Base-by-base conservation (phyloP, 108 stramenopile genomes). In the Cyclostephanos tholiformis region DNA sequence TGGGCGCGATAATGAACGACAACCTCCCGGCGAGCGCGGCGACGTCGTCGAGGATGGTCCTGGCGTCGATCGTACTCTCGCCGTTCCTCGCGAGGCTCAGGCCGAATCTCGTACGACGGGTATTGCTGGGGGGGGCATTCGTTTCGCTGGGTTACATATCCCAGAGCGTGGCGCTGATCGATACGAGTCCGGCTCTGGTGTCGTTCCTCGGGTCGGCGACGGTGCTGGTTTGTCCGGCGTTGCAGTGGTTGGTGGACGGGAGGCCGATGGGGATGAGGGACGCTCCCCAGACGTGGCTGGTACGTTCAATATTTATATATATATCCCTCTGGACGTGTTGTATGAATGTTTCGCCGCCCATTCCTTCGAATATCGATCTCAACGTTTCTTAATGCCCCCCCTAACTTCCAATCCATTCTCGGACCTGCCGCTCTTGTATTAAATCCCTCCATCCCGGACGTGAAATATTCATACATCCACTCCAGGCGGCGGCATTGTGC, bases 1-100 rank as follows among this genome's bases (percentile, higher is more conserved):
- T 84, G 2, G 84, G 84, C 2, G 65, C 71, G 5, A 53, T 84
- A 3, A 84, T 84, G 84, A 80, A 80, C 44, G 80, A 84, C 39
- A 53, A 57, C 59, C 59, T 84, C 13, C 84, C 84, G 23, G 76
- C 84, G 5, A 56, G 60, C 1, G 78, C 79, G 22, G 78, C 76
- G 30, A 84, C 84, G 4, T 81, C 80, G 5, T 32, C 53, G 29
- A 63, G 84, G 19, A 72, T 84, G 66, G 59, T 84, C 1, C 30
- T 84, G 6, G 80, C 80, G 4, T 76, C 71, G 8, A 22, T 72
- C 6, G 75, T 53, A 32, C 66, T 84, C 4, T 69, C 70, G 10
- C 84, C 84, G 16, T 84, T 80, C 25, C 36, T 82, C 9, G 13
- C 59, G 30, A 59, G 66, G 17, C 38, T 84, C 41, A 67, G 63